Conservation (phyloP, 345 rosid genomes). For the Eucalyptus marginata region DNA sequence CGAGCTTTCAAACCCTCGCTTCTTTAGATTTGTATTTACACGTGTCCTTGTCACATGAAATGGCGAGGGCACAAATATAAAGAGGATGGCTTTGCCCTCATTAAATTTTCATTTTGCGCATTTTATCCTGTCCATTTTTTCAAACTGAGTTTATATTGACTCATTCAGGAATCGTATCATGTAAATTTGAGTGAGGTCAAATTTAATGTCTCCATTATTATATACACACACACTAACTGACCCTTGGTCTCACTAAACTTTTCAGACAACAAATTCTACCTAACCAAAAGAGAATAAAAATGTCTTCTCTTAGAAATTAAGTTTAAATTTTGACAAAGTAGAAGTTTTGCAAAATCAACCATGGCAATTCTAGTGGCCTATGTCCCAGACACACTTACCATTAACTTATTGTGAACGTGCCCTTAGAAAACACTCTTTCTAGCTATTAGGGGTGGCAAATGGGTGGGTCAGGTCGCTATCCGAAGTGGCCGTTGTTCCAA, state of each 20-base stretch:
- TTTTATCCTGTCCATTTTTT: not conserved
- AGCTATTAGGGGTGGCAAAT: too few species aligned
- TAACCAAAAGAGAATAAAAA: not conserved
- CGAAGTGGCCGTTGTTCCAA: too few species aligned
- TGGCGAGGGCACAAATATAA: not conserved
- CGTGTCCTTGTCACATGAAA: not conserved
- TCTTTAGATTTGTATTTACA: not conserved
- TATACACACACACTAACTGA: not conserved
- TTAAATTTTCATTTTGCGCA: not conserved
- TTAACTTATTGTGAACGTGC: not conserved
- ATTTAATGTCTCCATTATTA: not conserved
- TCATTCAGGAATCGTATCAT: not conserved
- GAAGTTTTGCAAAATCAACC: not conserved
- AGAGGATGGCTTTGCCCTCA: not conserved
- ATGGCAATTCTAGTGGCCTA: not conserved
- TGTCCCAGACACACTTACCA: not conserved
- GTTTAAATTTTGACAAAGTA: not conserved
- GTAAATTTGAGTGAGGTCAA: not conserved
- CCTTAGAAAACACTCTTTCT: not conserved
- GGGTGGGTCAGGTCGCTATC: too few species aligned
- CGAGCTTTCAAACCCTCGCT: not conserved
- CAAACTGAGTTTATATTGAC: not conserved
- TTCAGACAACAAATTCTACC: not conserved
- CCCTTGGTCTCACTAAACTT: not conserved
- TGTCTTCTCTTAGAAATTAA: not conserved